A percentile compares a stretch with the other conserved stretches of the same genome.
Evolutionary conservation across 371 early-diverging fungal genomes (phyloP).

Genomic region (Basidiobolus heterosporus): DNA sequence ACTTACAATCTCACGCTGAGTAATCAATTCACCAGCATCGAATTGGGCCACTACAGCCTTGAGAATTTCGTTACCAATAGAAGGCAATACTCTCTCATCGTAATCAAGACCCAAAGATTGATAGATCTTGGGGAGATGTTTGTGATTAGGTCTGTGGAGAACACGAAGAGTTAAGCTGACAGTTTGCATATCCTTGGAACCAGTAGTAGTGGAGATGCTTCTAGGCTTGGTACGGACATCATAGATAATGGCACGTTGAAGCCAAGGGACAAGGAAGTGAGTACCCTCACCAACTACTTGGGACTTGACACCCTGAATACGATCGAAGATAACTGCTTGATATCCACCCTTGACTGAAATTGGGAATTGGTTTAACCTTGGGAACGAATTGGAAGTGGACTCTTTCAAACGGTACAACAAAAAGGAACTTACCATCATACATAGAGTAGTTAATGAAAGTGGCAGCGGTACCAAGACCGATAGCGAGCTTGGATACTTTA

Average conservation of each 20-base stretch:
- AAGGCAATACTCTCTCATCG: constrained; percentile 93
- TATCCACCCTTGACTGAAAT: constrained; percentile 81
- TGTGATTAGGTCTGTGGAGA: constrained; percentile 76
- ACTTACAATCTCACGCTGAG: constrained; percentile 86
- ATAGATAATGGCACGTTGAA: constrained; percentile 58
- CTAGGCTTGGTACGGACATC: constrained; percentile 89
- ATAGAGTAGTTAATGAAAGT: constrained; percentile 62
- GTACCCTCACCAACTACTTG: constrained; percentile 80
- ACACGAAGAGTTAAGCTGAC: constrained; percentile 85
- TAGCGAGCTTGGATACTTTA: constrained; percentile 41
- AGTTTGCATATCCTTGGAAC: constrained; percentile 81
- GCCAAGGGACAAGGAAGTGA: constrained; percentile 92
- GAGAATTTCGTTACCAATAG: constrained; percentile 96
- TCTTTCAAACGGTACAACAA: background rate
- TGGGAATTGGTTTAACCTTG: background rate
- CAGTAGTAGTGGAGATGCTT: constrained; percentile 89
- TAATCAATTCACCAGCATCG: constrained; percentile 92
- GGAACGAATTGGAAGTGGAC: background rate
- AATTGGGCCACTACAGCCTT: constrained; percentile 98
- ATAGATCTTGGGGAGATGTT: constrained; percentile 66
- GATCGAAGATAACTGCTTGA: constrained; percentile 92
- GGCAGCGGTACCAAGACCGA: constrained; percentile 44
- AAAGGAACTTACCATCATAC: constrained; percentile 67
- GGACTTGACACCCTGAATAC: constrained; percentile 78
- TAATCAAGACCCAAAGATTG: constrained; percentile 88